Base-by-base conservation (phyloP, 2,329 filamentous ascomycete genomes). In the Grosmannia serpens region DNA sequence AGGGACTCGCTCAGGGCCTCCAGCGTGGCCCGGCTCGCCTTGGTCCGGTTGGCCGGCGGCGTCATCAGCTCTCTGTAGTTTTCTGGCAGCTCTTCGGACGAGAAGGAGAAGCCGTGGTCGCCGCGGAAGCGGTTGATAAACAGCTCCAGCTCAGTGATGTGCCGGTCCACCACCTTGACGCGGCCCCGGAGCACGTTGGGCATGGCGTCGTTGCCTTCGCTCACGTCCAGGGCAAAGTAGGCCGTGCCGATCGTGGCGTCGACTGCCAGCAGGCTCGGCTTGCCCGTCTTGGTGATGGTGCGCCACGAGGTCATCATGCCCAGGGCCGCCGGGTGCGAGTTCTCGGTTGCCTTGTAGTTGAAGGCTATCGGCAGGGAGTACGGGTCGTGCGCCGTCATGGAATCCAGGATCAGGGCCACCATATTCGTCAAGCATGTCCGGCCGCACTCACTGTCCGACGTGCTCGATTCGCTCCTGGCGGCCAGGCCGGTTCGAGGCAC, bases 41-140 rank as follows among this genome's bases (percentile, higher is more conserved):
- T 38, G 9, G 52, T 54, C 2, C 52, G 52, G 22, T 53, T 53
- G 20, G 50, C 29, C 17, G 50, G 50, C 50, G 52, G 52, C n/a
- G 20, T 11, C 52, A 54, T 54, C 4, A 54, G n/a, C 22, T 6
- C n/a, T 8, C n/a, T 8, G 52, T 38, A 24, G 31, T 54, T 54
- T 4, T 5, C 8, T 6, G 52, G 17, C 29, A 54, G 52, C 33
- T 54, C 52, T 5, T 17, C 52, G 50, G 50, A 24, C 17, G 50
- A 53, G n/a, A 53, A 53, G 17, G 50, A 33, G 50, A 53, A 54
- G 52, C 52, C 52, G 22, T 54, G 52, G 52, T 54, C 52, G 31
- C 52, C 52, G 33, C 52, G 52, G 31, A 24, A 54, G 20, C 52
- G 52, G 31, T 54, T 54, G 52, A 54, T 41, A 24, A 54, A 54